Evolutionary conservation across 371 early-diverging fungal species (phyloP).

Genomic region (Thermomucor indicae-seudaticae): DNA sequence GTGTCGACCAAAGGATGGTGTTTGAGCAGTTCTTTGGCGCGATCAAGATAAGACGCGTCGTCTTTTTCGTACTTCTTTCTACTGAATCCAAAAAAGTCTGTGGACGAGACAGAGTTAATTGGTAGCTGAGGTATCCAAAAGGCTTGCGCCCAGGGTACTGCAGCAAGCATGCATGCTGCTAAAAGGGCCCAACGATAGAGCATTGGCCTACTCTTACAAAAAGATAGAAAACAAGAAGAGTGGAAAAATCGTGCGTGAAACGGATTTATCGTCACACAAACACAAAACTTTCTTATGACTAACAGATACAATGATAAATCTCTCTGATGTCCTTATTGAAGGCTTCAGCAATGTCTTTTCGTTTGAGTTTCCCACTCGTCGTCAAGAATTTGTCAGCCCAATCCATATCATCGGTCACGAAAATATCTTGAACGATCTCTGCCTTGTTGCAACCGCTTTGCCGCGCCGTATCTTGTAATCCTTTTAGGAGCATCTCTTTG

Average conservation of each 20-base stretch:
- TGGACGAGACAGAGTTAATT: too few relatives aligned
- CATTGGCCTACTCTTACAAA: too few relatives aligned
- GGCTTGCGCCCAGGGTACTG: too few relatives aligned
- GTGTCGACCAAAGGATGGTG: constrained; percentile 38
- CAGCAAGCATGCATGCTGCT: too few relatives aligned
- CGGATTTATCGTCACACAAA: too few relatives aligned
- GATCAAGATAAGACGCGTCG: constrained; percentile 12
- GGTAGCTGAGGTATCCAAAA: too few relatives aligned
- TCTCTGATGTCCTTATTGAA: constrained; percentile 47
- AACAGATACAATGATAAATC: constrained; percentile 36
- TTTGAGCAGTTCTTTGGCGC: constrained; percentile 21
- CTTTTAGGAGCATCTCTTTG: constrained; percentile 38
- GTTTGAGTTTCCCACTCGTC: constrained; percentile 56
- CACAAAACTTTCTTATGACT: too few relatives aligned
- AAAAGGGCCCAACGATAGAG: too few relatives aligned
- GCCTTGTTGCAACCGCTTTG: constrained; percentile 40
- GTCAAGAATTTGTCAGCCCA: constrained; percentile 53
- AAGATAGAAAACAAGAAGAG: too few relatives aligned
- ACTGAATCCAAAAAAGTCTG: too few relatives aligned
- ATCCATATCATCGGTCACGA: constrained; percentile 37
- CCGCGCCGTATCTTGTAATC: constrained; percentile 42
- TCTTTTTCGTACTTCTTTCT: too few relatives aligned
- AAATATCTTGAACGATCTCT: constrained; percentile 46
- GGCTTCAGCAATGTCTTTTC: constrained; percentile 46
- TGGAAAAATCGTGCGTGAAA: too few relatives aligned